These are phyloP conservation scores for Plasmodium sp. DNA, from an alignment of 169 alveolate genomes.

Conservation along the genomic window DNA sequence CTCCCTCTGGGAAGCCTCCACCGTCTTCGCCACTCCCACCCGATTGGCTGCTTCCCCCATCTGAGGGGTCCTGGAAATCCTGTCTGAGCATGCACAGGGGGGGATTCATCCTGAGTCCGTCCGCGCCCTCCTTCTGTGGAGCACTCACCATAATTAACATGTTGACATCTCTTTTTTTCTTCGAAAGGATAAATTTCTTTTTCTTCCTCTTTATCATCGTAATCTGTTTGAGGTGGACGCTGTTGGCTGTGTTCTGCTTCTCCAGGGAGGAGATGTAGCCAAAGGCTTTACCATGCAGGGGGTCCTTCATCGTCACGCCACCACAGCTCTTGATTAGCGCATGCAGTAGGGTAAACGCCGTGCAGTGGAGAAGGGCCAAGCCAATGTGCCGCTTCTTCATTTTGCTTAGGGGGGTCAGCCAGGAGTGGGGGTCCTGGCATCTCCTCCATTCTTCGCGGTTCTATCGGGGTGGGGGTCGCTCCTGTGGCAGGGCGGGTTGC, in stretches of 20 bases:
- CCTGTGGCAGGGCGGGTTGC: background rate
- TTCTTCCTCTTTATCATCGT: slow-evolving; percentile 26
- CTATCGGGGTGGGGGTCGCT: too few relatives aligned
- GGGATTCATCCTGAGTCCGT: background rate
- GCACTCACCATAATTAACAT: background rate
- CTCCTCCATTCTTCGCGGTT: background rate
- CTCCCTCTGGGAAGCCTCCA: background rate
- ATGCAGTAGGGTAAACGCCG: background rate
- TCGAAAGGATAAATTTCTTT: slow-evolving; percentile 35
- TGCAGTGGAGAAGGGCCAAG: background rate
- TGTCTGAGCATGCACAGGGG: slow-evolving; percentile 1
- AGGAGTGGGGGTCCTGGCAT: background rate
- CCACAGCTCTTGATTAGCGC: background rate
- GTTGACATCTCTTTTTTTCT: slow-evolving; percentile 9
- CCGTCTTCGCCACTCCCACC: background rate
- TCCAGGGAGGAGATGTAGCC: slow-evolving; percentile 51
- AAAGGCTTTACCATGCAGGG: background rate
- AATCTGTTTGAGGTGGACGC: background rate
- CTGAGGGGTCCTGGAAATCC: background rate
- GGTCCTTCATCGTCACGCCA: background rate
- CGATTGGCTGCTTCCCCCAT: background rate
- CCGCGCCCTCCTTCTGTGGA: background rate
- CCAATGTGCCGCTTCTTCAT: slow-evolving; percentile 1
- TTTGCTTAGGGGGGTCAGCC: background rate
- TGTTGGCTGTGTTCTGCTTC: slow-evolving; percentile 12